Conservation (phyloP, 2,329 filamentous ascomycete genomes). For the Penicillium sp. region DNA sequence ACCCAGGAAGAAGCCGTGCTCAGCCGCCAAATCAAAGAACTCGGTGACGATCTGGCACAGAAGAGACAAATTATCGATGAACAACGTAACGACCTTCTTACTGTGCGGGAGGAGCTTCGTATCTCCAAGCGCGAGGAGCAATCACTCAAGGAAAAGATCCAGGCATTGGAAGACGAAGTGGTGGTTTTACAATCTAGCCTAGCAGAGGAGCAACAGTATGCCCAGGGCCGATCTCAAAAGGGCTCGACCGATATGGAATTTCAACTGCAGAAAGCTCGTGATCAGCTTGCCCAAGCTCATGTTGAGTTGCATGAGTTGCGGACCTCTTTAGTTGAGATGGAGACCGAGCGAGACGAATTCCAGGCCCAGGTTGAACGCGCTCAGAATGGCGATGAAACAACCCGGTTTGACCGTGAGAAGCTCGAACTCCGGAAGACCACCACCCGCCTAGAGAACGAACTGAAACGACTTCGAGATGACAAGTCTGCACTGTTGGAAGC, state of each 20-base stretch:
- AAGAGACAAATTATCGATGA: slow-evolving; percentile 67
- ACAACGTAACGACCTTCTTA: slow-evolving; percentile 65
- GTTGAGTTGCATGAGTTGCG: slow-evolving; percentile 62
- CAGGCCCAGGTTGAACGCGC: slow-evolving; percentile 60
- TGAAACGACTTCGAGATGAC: slow-evolving; percentile 66
- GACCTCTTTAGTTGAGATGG: slow-evolving; percentile 57
- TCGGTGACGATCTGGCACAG: slow-evolving; percentile 69
- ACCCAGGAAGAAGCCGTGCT: slow-evolving; percentile 70
- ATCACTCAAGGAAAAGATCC: slow-evolving; percentile 63
- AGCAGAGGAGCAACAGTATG: slow-evolving; percentile 65
- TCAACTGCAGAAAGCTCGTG: slow-evolving; percentile 61
- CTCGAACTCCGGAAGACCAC: slow-evolving; percentile 68
- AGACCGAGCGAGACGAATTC: slow-evolving; percentile 68
- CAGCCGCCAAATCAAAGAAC: slow-evolving; percentile 70
- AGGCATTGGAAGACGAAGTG: slow-evolving; percentile 73
- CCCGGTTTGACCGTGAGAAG: slow-evolving; percentile 67
- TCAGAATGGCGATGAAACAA: slow-evolving; percentile 58
- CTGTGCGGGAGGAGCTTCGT: slow-evolving; percentile 69
- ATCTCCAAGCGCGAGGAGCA: slow-evolving; percentile 65
- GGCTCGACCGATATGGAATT: slow-evolving; percentile 60
- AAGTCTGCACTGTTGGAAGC: slow-evolving; percentile 59
- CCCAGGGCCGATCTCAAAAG: slow-evolving; percentile 57
- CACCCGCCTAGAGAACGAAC: slow-evolving; percentile 66
- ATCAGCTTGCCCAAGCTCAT: slow-evolving; percentile 61
- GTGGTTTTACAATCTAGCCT: slow-evolving; percentile 68